These are phyloP conservation scores for Musa acuminata DNA, from an alignment of 176 grass and related monocot genomes.

Conservation along the genomic window DNA sequence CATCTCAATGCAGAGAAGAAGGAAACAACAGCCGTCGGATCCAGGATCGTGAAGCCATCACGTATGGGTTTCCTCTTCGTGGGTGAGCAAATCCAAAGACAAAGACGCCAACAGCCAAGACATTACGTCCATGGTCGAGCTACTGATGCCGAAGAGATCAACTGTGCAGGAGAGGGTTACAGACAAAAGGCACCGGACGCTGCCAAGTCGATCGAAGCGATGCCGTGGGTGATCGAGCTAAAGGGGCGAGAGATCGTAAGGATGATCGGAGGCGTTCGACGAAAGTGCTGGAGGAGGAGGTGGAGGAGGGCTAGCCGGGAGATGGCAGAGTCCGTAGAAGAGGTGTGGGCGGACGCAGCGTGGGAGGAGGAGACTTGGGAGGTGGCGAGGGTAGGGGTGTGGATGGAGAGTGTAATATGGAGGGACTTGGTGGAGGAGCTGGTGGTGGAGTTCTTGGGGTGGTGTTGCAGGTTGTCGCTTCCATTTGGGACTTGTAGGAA, in stretches of 20 bases:
- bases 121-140: not conserved
- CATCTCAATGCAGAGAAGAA: conserved; percentile 22
- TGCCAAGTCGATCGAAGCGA: conserved; percentile 7
- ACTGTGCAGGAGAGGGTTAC: not conserved
- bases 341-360: conserved; percentile 38
- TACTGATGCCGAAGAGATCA: not conserved
- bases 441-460: conserved; percentile 37
- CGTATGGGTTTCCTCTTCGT: conserved; percentile 44
- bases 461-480: not conserved
- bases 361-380: conserved; percentile 54
- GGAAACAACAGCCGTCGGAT: conserved; percentile 12
- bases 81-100: not conserved
- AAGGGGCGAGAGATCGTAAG: not conserved
- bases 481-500: conserved; percentile 41
- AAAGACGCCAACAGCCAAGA: not conserved
- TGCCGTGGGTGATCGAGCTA: conserved; percentile 5
- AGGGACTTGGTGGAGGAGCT: conserved; percentile 50
- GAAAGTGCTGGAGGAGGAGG: conserved; percentile 27
- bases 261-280: conserved; percentile 13
- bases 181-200: not conserved
- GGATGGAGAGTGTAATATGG: conserved; percentile 51
- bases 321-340: conserved; percentile 37
- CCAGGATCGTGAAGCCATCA: conserved; percentile 72
- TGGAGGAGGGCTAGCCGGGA: conserved; percentile 32
- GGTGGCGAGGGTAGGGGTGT: conserved; percentile 32